Evolutionary conservation across 192 early-diverging fungal species (phyloP), one percentile per base, ranked within the genome.

Genomic region (Coemansia reversa): DNA sequence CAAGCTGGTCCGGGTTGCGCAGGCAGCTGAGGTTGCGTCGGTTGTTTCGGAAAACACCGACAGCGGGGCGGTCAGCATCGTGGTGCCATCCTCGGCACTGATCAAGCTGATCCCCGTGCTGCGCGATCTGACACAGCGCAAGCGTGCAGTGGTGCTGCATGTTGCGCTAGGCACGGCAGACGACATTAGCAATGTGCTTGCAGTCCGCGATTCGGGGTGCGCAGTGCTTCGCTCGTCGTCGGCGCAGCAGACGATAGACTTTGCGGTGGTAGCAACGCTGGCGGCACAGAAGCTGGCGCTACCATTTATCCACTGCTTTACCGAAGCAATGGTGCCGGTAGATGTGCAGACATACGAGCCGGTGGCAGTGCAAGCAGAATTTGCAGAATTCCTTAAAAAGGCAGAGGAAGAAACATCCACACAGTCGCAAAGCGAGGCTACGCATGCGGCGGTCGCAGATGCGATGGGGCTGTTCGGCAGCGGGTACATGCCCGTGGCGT

Each of bases 181-280:
- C 20, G 74, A 81, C 63, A 20, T 84, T 58, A 62, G 88, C 29
- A 75, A 87, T 55, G 83, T 93, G 39, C 84, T 91, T 73, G 86
- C 87, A 16, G 86, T 92, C 19, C 87, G 91, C 53, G 86, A 89
- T 65, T 83, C 87, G 52, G 94, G 94, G 12, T 90, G 90, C 51
- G 90, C 87, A 7, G 55, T 96, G 51, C 66, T 97, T 55, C 85
- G 86, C 53, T 95, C 94, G 30, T 70, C 78, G 29, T 85, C 85
- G 57, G 84, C 86, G 30, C 93, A 96, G 77, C 87, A 92, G 60
- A 86, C 91, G 5, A 84, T 91, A 39, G 94, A 96, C 81, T 78
- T 92, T 67, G 91, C 92, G 6, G 35, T 94, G 25, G 85, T 92
- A 9, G 88, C 94, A 5, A 87, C 95, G 51, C 81, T 92, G 24